Evolutionary conservation across 2,329 filamentous ascomycete genomes (phyloP).

Genomic region (Pseudogymnoascus sp.): DNA sequence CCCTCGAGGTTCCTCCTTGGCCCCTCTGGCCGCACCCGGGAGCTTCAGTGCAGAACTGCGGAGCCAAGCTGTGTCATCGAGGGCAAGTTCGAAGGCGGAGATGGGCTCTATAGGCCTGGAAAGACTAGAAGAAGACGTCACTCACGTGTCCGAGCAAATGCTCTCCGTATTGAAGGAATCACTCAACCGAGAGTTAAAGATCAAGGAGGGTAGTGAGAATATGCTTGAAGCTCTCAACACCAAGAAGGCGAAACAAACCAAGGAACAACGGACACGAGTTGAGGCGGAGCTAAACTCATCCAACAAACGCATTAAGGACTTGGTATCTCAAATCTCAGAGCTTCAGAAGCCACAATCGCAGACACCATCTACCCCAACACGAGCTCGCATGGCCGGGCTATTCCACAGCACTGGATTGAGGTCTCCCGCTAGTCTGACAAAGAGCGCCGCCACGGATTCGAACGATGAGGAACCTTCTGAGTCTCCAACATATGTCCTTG

Average conservation of each 20-base stretch:
- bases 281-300: conserved; percentile 87
- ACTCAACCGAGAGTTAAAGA: conserved; percentile 93
- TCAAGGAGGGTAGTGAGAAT: conserved; percentile 96
- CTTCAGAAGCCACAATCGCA: conserved; percentile 40
- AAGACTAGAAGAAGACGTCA: conserved; percentile 55
- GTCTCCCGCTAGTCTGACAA: conserved; percentile 49
- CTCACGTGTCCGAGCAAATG: conserved; percentile 57
- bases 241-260: conserved; percentile 93
- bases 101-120: conserved; percentile 42
- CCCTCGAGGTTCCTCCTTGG: conserved; percentile 60
- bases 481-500: conserved; percentile 83
- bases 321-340: conserved; percentile 52
- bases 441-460: conserved; percentile 47
- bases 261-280: conserved; percentile 69
- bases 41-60: conserved; percentile 87
- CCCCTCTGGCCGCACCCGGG: conserved; percentile 62
- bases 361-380: conserved; percentile 37
- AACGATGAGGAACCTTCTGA: conserved; percentile 64
- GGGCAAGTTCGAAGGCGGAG: conserved; percentile 53
- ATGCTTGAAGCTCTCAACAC: conserved; percentile 88
- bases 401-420: conserved; percentile 41
- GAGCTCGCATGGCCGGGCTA: conserved; percentile 41
- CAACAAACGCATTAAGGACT: conserved; percentile 60
- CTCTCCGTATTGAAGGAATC: conserved; percentile 71
- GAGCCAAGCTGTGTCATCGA: conserved; percentile 55